These are phyloP conservation scores for Fusarium sacchari DNA, from an alignment of 2,329 filamentous ascomycete species.

Conservation along the genomic window DNA sequence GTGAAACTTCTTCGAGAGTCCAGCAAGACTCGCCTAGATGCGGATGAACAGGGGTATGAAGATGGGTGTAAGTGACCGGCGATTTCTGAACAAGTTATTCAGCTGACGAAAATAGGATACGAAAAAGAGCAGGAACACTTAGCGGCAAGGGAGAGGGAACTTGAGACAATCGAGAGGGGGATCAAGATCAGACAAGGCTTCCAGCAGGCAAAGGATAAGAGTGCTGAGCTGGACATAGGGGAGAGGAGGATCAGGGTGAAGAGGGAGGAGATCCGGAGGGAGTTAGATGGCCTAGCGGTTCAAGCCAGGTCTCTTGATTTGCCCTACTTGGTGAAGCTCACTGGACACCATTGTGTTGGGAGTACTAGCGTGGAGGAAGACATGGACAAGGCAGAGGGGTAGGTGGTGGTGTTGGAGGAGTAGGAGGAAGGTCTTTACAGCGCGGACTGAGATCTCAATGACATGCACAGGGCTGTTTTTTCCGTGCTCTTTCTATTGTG, in stretches of 20 bases:
- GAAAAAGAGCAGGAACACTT: background rate
- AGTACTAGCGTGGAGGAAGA: background rate
- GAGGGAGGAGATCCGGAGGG: background rate
- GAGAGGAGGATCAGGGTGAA: background rate
- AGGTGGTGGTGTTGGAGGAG: background rate
- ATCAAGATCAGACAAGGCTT: background rate
- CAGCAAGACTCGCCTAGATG: background rate
- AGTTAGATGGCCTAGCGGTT: background rate
- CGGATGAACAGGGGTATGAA: too few species aligned
- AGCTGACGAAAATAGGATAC: background rate
- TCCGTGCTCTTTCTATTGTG: background rate
- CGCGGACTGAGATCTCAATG: background rate
- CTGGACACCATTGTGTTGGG: background rate
- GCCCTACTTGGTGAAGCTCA: background rate
- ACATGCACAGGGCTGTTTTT: too few species aligned
- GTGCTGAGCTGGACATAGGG: background rate
- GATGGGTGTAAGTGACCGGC: background rate
- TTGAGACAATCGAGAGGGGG: background rate
- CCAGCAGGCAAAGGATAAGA: background rate
- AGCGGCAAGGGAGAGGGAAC: background rate
- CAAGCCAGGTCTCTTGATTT: background rate
- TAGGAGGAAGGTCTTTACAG: background rate
- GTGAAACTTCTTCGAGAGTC: background rate
- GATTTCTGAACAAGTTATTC: background rate
- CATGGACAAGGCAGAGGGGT: fast-evolving